Evolutionary conservation across 345 rosid genomes (phyloP).

Genomic region (Erucastrum elatum): DNA sequence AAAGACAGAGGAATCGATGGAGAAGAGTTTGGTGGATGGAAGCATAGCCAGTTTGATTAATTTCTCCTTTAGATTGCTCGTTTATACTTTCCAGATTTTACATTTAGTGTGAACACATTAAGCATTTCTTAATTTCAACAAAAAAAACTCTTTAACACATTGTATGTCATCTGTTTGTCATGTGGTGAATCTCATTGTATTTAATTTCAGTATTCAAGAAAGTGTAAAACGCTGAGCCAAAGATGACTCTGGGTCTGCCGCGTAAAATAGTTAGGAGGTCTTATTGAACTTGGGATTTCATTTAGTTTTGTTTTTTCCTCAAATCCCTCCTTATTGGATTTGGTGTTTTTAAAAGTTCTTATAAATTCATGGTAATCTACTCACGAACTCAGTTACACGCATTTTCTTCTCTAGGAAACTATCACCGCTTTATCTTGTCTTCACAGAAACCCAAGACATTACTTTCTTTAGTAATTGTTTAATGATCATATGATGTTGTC

Average conservation of each 20-base stretch:
- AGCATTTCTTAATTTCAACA: not conserved
- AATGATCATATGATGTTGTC: too few species aligned
- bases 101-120: slow-evolving; percentile 23
- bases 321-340: too few species aligned
- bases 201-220: not conserved
- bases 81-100: not conserved
- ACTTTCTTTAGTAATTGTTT: too few species aligned
- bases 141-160: not conserved
- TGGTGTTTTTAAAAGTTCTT: too few species aligned
- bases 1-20: slow-evolving; percentile 32
- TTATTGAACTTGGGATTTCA: too few species aligned
- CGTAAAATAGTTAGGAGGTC: not conserved
- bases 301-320: too few species aligned
- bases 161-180: slow-evolving; percentile 1
- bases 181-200: not conserved
- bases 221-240: not conserved
- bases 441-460: too few species aligned
- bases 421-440: too few species aligned
- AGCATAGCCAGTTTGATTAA: slow-evolving; percentile 45
- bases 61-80: not conserved
- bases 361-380: too few species aligned
- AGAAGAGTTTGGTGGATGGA: slow-evolving; percentile 81
- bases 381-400: too few species aligned
- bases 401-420: too few species aligned
- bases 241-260: not conserved